A percentile compares a stretch with the other conserved stretches of the same genome.
These are phyloP conservation scores for Paramecium sonneborni DNA, from an alignment of 73 alveolate species.

Conservation along the genomic window DNA sequence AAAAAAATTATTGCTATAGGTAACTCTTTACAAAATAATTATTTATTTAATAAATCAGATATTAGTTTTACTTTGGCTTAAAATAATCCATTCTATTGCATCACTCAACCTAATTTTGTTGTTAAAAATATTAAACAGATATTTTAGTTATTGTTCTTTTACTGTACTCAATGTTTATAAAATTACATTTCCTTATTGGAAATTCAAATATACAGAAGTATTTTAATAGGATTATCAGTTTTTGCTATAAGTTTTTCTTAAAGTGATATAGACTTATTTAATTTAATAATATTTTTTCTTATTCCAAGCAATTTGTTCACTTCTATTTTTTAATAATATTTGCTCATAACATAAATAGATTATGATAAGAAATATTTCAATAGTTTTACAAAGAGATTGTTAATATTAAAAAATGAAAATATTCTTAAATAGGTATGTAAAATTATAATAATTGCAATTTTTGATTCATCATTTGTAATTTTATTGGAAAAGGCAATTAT, in stretches of 20 bases:
- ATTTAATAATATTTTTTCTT: neutral
- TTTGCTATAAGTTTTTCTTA: neutral
- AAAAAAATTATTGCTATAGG: neutral
- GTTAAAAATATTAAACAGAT: neutral
- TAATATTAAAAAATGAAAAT: neutral
- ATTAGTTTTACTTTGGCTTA: neutral
- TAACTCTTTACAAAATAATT: neutral
- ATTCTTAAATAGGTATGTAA: neutral
- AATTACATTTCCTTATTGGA: neutral
- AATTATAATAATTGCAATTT: neutral
- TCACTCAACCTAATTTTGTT: conserved; percentile 3
- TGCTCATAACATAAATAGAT: neutral
- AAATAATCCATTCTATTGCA: neutral
- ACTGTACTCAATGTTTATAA: neutral
- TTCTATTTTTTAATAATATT: neutral
- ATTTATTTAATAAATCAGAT: conserved; percentile 24
- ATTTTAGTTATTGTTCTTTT: neutral
- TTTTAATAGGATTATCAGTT: neutral
- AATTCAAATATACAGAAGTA: neutral
- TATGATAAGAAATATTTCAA: neutral
- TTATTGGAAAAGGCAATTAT: neutral
- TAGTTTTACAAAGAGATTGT: neutral
- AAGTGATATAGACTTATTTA: neutral
- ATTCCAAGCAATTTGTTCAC: neutral
- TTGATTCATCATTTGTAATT: neutral